A percentile compares a stretch with the other conserved stretches of the same genome.
phyloP scores from a whole-genome alignment of 371 early-diverging fungal genomes.

The Mortierella sp. region DNA sequence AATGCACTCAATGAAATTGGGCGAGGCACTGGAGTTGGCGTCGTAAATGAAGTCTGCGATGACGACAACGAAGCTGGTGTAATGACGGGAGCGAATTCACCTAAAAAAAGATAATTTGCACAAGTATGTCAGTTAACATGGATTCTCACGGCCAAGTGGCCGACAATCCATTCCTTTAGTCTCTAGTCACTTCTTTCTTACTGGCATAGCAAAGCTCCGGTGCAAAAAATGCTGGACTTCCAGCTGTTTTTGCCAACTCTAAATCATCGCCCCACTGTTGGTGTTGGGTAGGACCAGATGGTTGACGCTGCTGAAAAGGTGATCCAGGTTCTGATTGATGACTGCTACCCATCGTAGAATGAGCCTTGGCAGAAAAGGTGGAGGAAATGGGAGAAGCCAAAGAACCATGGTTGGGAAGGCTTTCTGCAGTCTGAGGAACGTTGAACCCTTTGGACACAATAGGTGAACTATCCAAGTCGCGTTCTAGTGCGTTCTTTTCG shows the following conservation, averaged over 20 bases:
- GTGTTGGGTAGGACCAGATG: conserved; percentile 42
- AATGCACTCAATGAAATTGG: conserved; percentile 22
- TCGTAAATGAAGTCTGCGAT: conserved; percentile 38
- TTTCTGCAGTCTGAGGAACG: conserved; percentile 7
- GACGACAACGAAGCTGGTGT: conserved; percentile 34
- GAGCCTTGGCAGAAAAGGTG: conserved; percentile 1
- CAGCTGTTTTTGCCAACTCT: conserved; percentile 95
- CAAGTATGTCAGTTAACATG: too few relatives aligned
- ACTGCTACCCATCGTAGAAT: background rate
- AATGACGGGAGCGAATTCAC: conserved; percentile 40
- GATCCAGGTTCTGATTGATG: conserved; percentile 33
- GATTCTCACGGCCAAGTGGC: background rate
- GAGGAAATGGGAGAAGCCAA: conserved; percentile 31
- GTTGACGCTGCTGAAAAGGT: conserved; percentile 20
- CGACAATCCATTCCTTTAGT: background rate
- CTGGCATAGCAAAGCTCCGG: conserved; percentile 93
- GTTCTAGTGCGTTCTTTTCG: conserved; percentile 52
- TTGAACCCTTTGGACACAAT: conserved; percentile 26
- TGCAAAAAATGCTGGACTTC: conserved; percentile 98
- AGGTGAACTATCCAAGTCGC: conserved; percentile 35
- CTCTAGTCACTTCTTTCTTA: conserved; percentile 49
- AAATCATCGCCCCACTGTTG: conserved; percentile 64
- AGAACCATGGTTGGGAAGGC: conserved; percentile 23
- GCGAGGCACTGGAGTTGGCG: conserved; percentile 22
- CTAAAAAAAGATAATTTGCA: conserved; percentile 13